Evolutionary conservation across 2,329 filamentous ascomycete genomes (phyloP).

Genomic region (Mollisia scopiformis): DNA sequence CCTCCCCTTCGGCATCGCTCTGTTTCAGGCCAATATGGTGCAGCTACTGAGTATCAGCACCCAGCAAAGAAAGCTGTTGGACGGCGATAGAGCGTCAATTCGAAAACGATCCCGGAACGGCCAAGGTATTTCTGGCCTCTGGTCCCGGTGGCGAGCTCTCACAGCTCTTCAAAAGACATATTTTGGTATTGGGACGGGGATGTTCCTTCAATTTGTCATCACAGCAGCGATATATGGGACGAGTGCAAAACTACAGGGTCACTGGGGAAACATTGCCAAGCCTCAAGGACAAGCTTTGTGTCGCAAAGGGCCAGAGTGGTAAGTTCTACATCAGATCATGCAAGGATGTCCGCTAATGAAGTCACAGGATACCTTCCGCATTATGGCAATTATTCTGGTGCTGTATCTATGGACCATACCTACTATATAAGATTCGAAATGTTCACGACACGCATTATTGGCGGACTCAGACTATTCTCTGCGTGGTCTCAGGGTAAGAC

Average conservation of each 20-base stretch:
- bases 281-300: slow-evolving; percentile 9
- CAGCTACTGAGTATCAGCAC: slow-evolving; percentile 13
- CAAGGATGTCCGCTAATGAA: not conserved
- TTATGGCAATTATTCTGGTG: slow-evolving; percentile 17
- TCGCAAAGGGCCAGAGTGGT: slow-evolving; percentile 15
- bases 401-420: slow-evolving; percentile 16
- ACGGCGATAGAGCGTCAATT: not conserved
- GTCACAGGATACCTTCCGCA: slow-evolving; percentile 12
- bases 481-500: slow-evolving; percentile 12
- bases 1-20: slow-evolving; percentile 15
- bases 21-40: slow-evolving; percentile 15
- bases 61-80: slow-evolving; percentile 13
- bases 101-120: not conserved
- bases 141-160: slow-evolving; percentile 3
- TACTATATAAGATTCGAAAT: slow-evolving; percentile 10
- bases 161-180: slow-evolving; percentile 9
- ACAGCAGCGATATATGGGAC: slow-evolving; percentile 11
- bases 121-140: not conserved
- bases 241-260: slow-evolving; percentile 12
- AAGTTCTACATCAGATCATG: not conserved
- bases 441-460: slow-evolving; percentile 14
- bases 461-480: slow-evolving; percentile 8
- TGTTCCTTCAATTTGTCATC: slow-evolving; percentile 11
- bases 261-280: slow-evolving; percentile 11
- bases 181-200: slow-evolving; percentile 15